Base-by-base conservation (phyloP, 805 yeast genomes). In the Wickerhamiella sorbophila region DNA sequence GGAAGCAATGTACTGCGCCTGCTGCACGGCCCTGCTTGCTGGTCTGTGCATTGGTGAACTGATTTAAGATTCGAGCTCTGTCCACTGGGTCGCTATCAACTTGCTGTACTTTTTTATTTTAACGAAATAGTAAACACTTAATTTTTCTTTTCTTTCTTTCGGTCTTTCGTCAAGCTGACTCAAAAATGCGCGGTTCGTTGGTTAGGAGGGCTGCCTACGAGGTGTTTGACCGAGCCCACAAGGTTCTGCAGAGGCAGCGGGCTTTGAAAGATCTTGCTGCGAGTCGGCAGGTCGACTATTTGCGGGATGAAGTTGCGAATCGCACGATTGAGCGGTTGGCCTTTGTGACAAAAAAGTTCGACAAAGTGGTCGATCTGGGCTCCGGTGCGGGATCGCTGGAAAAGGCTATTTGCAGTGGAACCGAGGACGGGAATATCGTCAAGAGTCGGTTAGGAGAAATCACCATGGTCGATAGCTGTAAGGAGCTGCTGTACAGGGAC, bases 311-410 rank as follows among this genome's bases (percentile, higher is more conserved):
- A 55, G 74, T 81, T 5, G 86, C 91, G 1, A 54, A 66, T 19
- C 70, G 82, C 40, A 76, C 86, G 8, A 73, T 82, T 20, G 93
- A 83, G 48, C 66, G 94, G 48, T 59, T 84, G 40, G 76, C 85
- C 2, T 79, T 81, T 57, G 71, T 84, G 38, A 75, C 79, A 36
- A 65, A 86, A 38, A 70, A 71, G 18, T 77, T 82, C 51, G 63
- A 69, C 16, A 63, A 65, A 17, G 69, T 79, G 29, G 60, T 83
- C 44, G 93, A 84, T 55, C 70, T 80, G 44, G 94, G 94, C 3
- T 69, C 79, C 9, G 75, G 81, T 37, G 67, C 77, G 41, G 94
- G 94, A 1, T 76, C 74, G 55, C 62, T 78, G 12, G 68, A 71
- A 43, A 61, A 64, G 38, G 57, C 56, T 38, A 57, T 66, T 19